phyloP scores from a whole-genome alignment of 768 basidiomycete species.

The Suillus paluster region DNA sequence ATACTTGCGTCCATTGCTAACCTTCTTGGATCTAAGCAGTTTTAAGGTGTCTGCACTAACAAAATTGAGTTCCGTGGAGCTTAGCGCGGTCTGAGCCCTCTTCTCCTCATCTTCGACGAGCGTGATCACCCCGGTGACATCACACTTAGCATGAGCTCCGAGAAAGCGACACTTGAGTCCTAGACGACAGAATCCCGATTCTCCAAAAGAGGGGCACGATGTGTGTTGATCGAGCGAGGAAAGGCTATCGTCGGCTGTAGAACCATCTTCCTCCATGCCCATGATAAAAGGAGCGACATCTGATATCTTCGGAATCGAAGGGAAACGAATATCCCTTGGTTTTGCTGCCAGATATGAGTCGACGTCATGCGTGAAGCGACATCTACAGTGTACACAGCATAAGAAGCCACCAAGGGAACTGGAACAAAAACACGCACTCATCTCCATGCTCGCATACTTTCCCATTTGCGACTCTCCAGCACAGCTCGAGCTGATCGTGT shows the following conservation, averaged over 20 bases:
- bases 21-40: slow-evolving; percentile 70
- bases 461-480: slow-evolving; percentile 78
- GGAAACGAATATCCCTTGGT: slow-evolving; percentile 70
- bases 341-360: slow-evolving; percentile 76
- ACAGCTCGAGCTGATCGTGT: slow-evolving; percentile 81
- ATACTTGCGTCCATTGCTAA: slow-evolving; percentile 28
- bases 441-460: slow-evolving; percentile 71
- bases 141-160: slow-evolving; percentile 67
- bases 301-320: slow-evolving; percentile 46
- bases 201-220: slow-evolving; percentile 30
- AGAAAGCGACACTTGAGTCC: slow-evolving; percentile 94
- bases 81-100: slow-evolving; percentile 49
- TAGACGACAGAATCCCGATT: slow-evolving; percentile 35
- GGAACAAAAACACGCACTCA: slow-evolving; percentile 48
- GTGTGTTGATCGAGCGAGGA: slow-evolving; percentile 26
- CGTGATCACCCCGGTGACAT: slow-evolving; percentile 47
- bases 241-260: neutral
- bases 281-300: slow-evolving; percentile 56
- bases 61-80: slow-evolving; percentile 72
- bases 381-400: slow-evolving; percentile 44
- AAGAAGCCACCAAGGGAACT: slow-evolving; percentile 1
- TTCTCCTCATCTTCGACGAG: slow-evolving; percentile 62
- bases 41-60: slow-evolving; percentile 60
- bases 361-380: slow-evolving; percentile 82
- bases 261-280: neutral